A percentile compares a stretch with the other conserved stretches of the same genome.
Conservation (phyloP, 331 rosid genomes). For the Cydonia oblonga region DNA sequence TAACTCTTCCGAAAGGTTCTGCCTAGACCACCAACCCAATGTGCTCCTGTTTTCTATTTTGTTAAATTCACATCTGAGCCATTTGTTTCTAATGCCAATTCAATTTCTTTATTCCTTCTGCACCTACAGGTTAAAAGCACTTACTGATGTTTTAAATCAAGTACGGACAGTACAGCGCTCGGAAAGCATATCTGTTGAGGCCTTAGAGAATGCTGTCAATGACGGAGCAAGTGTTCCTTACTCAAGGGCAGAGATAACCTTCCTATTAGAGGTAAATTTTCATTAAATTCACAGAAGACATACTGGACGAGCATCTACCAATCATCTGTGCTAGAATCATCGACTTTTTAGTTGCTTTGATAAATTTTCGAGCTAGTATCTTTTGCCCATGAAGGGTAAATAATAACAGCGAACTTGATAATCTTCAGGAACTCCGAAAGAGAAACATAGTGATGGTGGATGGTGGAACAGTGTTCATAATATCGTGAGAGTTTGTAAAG, state of each 20-base stretch:
- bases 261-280: slow-evolving; percentile 57
- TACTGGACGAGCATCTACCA: background rate
- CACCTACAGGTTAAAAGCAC: slow-evolving; percentile 57
- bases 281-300: background rate
- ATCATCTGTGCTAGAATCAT: background rate
- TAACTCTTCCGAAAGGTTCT: slow-evolving; percentile 61
- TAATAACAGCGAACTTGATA: background rate
- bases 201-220: slow-evolving; percentile 54
- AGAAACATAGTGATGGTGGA: slow-evolving; percentile 76
- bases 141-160: slow-evolving; percentile 69
- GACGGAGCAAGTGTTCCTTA: slow-evolving; percentile 33
- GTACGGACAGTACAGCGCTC: slow-evolving; percentile 72
- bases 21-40: background rate
- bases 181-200: slow-evolving; percentile 55
- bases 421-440: slow-evolving; percentile 72
- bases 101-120: background rate
- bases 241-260: slow-evolving; percentile 49
- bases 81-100: background rate
- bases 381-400: background rate
- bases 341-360: background rate
- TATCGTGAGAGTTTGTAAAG: slow-evolving; percentile 26
- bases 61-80: background rate
- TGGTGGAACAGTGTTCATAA: slow-evolving; percentile 62
- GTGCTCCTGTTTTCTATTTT: slow-evolving; percentile 2
- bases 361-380: background rate